Conservation (phyloP, 2,329 filamentous ascomycete genomes). For the Colletotrichum sansevieriae region DNA sequence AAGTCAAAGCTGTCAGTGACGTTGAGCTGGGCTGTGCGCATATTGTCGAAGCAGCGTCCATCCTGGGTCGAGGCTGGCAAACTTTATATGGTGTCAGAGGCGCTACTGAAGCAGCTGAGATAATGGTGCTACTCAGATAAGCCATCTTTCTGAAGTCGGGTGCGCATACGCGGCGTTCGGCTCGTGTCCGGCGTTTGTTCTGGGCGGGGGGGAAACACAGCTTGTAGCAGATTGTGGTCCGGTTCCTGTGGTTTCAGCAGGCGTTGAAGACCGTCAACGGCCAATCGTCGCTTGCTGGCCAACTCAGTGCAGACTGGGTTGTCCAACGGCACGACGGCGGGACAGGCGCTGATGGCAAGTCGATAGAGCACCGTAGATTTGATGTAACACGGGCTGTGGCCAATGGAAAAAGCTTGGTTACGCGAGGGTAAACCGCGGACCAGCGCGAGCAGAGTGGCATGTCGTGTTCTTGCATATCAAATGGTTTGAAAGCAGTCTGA, state of each 20-base stretch:
- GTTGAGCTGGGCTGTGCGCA: constrained; percentile 23
- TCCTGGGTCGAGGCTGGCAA: constrained; percentile 15
- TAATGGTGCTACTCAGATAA: constrained; percentile 4
- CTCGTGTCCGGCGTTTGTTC: constrained; percentile 10
- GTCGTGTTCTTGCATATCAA: constrained; percentile 18
- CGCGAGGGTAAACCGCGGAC: background rate
- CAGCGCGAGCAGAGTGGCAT: constrained; percentile 10
- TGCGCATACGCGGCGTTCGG: background rate
- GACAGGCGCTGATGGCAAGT: background rate
- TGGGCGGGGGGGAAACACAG: background rate
- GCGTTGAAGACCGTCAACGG: background rate
- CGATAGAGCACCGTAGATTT: background rate
- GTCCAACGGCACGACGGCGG: background rate
- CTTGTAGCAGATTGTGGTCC: background rate
- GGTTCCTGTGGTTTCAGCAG: constrained; percentile 17
- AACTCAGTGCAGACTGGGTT: background rate
- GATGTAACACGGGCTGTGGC: background rate
- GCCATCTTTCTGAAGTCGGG: constrained; percentile 6
- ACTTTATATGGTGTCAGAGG: constrained; percentile 5
- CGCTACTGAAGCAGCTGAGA: constrained; percentile 8
- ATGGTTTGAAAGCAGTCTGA: constrained; percentile 27
- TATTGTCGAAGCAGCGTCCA: constrained; percentile 21
- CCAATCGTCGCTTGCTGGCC: background rate
- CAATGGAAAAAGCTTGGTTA: no score
- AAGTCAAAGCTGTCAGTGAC: constrained; percentile 34